Evolutionary conservation across 2,329 filamentous ascomycete genomes (phyloP).

Genomic region (Lachnum nothofagi): DNA sequence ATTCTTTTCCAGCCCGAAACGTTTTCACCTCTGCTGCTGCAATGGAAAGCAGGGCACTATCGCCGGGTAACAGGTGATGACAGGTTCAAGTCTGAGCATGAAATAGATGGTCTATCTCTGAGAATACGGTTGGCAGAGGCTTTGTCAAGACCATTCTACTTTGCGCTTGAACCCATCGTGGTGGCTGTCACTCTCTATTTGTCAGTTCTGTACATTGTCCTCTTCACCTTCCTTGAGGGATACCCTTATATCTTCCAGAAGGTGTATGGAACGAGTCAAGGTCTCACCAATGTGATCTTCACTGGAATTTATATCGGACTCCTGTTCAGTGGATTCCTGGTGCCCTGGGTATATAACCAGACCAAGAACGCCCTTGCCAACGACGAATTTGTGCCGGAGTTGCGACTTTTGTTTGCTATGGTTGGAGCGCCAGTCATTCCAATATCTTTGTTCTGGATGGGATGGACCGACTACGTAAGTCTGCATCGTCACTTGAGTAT

Average conservation of each 20-base stretch:
- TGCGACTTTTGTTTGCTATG: conserved; percentile 18
- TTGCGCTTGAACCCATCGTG: conserved; percentile 6
- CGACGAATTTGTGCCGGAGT: conserved; percentile 18
- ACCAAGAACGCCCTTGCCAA: conserved; percentile 7
- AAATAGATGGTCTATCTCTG: conserved; percentile 14
- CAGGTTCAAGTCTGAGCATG: conserved; percentile 23
- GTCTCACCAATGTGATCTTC: background rate
- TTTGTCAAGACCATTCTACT: conserved; percentile 17
- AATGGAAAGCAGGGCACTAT: conserved; percentile 62
- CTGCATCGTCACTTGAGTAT: conserved; percentile 36
- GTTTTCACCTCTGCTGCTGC: conserved; percentile 62
- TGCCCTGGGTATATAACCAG: conserved; percentile 25
- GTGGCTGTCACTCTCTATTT: conserved; percentile 4
- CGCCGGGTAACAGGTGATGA: conserved; percentile 23
- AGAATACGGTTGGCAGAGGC: conserved; percentile 1
- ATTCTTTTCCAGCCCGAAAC: conserved; percentile 52
- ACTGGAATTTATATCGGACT: conserved; percentile 27
- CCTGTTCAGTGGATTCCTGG: conserved; percentile 30
- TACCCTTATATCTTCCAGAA: conserved; percentile 3
- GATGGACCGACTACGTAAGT: conserved; percentile 10
- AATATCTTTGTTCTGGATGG: conserved; percentile 18
- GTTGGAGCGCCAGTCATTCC: conserved; percentile 14
- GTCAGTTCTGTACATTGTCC: conserved; percentile 5
- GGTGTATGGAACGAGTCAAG: background rate
- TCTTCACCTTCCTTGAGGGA: conserved; percentile 6